phyloP scores from a whole-genome alignment of 805 yeast genomes.

The Hanseniaspora taiwanica region DNA sequence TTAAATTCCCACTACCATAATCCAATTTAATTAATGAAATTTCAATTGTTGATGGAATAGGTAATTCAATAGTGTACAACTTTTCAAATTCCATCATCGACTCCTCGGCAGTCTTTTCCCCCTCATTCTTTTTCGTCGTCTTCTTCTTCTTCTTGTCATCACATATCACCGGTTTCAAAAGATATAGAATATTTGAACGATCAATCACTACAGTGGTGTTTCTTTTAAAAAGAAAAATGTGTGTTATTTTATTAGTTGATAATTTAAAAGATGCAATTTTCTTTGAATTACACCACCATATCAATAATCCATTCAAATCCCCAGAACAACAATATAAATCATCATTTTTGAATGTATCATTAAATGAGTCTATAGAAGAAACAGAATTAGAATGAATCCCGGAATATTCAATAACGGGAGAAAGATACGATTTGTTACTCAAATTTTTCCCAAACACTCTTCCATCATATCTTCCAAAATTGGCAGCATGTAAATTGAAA shows the following conservation, averaged over 20 bases:
- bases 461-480: conserved; percentile 26
- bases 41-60: background rate
- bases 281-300: conserved; percentile 24
- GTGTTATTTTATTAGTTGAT: conserved; percentile 13
- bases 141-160: background rate
- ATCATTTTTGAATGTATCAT: conserved; percentile 5
- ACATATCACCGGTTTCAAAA: background rate
- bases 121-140: background rate
- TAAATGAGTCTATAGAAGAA: conserved; percentile 17
- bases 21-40: conserved; percentile 19
- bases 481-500: conserved; percentile 22
- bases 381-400: conserved; percentile 18
- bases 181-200: background rate
- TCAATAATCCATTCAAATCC: conserved; percentile 20
- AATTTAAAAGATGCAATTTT: conserved; percentile 8
- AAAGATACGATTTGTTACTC: conserved; percentile 21
- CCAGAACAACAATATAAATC: conserved; percentile 20
- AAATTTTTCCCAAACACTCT: conserved; percentile 22
- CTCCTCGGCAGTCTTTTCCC: background rate
- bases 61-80: background rate
- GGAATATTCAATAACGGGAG: conserved; percentile 21
- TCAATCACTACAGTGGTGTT: conserved; percentile 1
- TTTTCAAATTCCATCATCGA: background rate
- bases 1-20: conserved; percentile 18
- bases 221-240: conserved; percentile 12